A percentile compares a stretch with the other conserved stretches of the same genome.
These are phyloP conservation scores for Wickerhamomyces hampshirensis DNA, from an alignment of 805 yeast species.

Conservation along the genomic window DNA sequence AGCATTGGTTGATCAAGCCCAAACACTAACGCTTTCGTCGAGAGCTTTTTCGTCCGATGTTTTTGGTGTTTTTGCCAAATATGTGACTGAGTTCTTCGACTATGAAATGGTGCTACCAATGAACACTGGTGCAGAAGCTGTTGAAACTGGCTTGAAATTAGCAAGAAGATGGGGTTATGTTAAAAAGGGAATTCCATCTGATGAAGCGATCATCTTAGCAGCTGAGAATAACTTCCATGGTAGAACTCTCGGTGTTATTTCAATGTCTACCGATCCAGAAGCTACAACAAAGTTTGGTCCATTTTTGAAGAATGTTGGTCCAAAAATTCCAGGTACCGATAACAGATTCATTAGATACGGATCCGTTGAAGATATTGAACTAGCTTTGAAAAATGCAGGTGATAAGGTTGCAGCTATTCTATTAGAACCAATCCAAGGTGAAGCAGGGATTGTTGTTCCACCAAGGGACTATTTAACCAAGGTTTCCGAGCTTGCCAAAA, in stretches of 20 bases:
- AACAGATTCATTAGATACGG: constrained; percentile 70
- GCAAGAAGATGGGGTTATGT: constrained; percentile 98
- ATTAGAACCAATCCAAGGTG: constrained; percentile 96
- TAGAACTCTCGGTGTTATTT: constrained; percentile 89
- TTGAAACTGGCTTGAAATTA: constrained; percentile 87
- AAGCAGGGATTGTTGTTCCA: constrained; percentile 96
- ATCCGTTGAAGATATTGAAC: constrained; percentile 77
- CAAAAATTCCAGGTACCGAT: constrained; percentile 72
- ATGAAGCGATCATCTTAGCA: constrained; percentile 82
- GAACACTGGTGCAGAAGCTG: constrained; percentile 99
- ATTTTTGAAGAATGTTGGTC: constrained; percentile 77
- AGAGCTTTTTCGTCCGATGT: constrained; percentile 90
- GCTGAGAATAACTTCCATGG: constrained; percentile 95
- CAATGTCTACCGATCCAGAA: constrained; percentile 95
- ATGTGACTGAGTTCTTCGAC: constrained; percentile 79
- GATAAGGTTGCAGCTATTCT: constrained; percentile 86
- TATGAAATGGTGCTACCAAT: constrained; percentile 94
- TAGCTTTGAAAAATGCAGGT: constrained; percentile 77
- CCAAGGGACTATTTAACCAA: constrained; percentile 71
- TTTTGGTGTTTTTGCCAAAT: constrained; percentile 84
- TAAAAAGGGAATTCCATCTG: constrained; percentile 75
- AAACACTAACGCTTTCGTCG: constrained; percentile 76
- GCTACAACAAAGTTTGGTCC: constrained; percentile 90
- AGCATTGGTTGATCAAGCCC: constrained; percentile 86
- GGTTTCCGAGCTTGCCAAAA: constrained; percentile 70